A percentile compares a stretch with the other conserved stretches of the same genome.
Conservation (phyloP, 768 basidiomycete genomes). For the Pholiota microspora region DNA sequence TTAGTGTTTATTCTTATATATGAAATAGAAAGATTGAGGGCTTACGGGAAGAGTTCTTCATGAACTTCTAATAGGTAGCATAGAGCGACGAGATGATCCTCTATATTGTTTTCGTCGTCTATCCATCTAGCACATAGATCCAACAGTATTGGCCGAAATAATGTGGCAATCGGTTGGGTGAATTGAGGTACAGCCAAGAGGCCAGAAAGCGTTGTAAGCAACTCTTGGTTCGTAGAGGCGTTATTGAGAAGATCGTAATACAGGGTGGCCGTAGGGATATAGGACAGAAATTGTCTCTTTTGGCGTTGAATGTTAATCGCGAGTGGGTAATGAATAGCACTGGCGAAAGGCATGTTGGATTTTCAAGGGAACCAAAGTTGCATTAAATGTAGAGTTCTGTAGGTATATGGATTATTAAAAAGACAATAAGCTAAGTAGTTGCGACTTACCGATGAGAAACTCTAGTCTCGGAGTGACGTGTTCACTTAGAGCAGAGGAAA, state of each 20-base stretch:
- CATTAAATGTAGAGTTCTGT: conserved; percentile 7
- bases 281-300: conserved; percentile 42
- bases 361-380: conserved; percentile 8
- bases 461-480: not conserved
- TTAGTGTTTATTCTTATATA: conserved; percentile 10
- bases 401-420: conserved; percentile 1
- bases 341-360: conserved; percentile 23
- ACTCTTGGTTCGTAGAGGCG: conserved; percentile 34
- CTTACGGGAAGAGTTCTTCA: conserved; percentile 72
- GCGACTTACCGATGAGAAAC: not conserved
- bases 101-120: conserved; percentile 42
- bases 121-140: conserved; percentile 87
- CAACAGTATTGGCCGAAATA: conserved; percentile 74
- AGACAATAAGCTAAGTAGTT: not conserved
- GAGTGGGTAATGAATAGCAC: conserved; percentile 53
- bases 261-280: conserved; percentile 41
- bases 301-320: conserved; percentile 57
- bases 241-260: conserved; percentile 36
- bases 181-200: conserved; percentile 60
- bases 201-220: conserved; percentile 57
- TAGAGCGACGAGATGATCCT: conserved; percentile 50
- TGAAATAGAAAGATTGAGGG: conserved; percentile 17
- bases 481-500: not conserved
- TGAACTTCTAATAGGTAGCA: conserved; percentile 64
- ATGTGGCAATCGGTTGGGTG: conserved; percentile 57